These are phyloP conservation scores for Monilinia laxa DNA, from an alignment of 2,329 filamentous ascomycete species.

Conservation along the genomic window DNA sequence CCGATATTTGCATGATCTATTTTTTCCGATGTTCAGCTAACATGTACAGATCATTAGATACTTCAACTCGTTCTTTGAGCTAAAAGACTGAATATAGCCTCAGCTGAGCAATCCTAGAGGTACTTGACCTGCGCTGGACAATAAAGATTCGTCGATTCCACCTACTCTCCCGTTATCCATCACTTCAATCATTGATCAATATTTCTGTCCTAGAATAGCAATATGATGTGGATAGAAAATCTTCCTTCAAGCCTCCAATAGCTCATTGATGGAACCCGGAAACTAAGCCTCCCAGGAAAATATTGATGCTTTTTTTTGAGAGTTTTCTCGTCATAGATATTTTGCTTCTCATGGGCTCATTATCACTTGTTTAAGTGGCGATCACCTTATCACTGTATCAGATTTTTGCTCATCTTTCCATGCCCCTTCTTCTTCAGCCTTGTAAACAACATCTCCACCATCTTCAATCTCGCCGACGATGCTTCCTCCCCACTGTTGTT, in stretches of 20 bases:
- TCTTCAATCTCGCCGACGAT: constrained; percentile 32
- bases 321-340: background rate
- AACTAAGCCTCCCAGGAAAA: too few species aligned
- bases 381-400: background rate
- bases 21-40: background rate
- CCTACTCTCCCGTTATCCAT: background rate
- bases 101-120: background rate
- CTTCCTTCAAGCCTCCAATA: background rate
- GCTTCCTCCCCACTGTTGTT: constrained; percentile 31
- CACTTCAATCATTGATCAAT: background rate
- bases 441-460: background rate
- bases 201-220: background rate
- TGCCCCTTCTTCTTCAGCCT: background rate
- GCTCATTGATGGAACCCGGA: background rate
- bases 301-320: background rate
- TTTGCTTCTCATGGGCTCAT: background rate
- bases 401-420: background rate
- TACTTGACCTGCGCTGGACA: background rate
- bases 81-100: background rate
- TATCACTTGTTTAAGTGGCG: background rate
- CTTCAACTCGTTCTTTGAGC: background rate
- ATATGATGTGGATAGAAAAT: background rate
- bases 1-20: background rate
- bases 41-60: background rate
- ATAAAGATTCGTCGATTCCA: background rate